Conservation (phyloP, 305 asterid species). For the Fraxinus dipetala region DNA sequence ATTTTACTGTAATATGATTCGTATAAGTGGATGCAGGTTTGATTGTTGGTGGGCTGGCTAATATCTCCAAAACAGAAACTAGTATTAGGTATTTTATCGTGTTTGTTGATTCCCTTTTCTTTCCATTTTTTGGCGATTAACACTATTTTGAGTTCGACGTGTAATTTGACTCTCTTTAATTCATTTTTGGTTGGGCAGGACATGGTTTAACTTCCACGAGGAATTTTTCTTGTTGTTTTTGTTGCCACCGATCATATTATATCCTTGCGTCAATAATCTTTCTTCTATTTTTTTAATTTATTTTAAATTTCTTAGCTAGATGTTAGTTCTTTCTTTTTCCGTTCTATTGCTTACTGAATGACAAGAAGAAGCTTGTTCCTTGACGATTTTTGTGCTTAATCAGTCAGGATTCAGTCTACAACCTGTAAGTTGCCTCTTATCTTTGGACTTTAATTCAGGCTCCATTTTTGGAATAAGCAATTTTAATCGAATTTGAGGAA, state of each 20-base stretch:
- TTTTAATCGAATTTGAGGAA: background rate
- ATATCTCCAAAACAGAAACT: constrained; percentile 73
- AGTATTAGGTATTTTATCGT: constrained; percentile 58
- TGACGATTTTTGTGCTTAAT: constrained; percentile 56
- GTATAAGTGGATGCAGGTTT: constrained; percentile 55
- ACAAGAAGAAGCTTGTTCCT: constrained; percentile 36
- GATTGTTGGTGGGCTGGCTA: constrained; percentile 88
- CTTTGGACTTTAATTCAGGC: background rate
- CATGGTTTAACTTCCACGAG: constrained; percentile 98
- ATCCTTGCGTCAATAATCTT: constrained; percentile 49
- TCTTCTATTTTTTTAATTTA: background rate
- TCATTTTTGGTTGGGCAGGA: constrained; percentile 48
- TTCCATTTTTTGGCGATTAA: background rate
- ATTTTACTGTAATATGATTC: constrained; percentile 20
- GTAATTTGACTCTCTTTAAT: constrained; percentile 1
- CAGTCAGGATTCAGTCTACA: constrained; percentile 94
- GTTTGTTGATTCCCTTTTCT: background rate
- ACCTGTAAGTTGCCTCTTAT: constrained; percentile 57
- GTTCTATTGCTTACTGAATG: constrained; percentile 19
- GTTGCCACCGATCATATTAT: constrained; percentile 97
- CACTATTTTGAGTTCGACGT: background rate
- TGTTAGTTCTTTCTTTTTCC: constrained; percentile 4
- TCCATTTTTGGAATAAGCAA: background rate
- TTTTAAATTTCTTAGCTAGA: constrained; percentile 15
- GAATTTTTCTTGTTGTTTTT: constrained; percentile 94